Evolutionary conservation across 352 stramenopile species (phyloP).

Genomic region (Phytophthora nicotianae): DNA sequence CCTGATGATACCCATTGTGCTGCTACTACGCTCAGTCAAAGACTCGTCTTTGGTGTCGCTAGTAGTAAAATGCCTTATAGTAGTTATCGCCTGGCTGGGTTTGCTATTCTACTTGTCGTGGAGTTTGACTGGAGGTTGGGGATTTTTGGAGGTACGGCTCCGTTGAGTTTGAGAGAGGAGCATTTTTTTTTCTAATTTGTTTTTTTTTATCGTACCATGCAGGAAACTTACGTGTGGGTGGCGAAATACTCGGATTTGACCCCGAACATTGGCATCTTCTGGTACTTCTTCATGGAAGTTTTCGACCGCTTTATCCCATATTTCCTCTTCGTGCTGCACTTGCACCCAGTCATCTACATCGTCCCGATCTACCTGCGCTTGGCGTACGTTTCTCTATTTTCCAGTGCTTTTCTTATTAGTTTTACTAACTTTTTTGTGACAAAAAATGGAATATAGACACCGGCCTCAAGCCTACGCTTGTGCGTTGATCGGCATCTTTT

Average conservation of each 20-base stretch:
- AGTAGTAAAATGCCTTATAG: constrained; percentile 17
- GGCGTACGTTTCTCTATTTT: constrained; percentile 44
- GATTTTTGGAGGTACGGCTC: constrained; percentile 57
- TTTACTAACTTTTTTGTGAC: too few relatives aligned
- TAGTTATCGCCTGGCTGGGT: constrained; percentile 32
- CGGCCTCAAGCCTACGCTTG: constrained; percentile 75
- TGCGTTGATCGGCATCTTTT: constrained; percentile 72
- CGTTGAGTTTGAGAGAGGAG: background rate
- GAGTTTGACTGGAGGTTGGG: constrained; percentile 56
- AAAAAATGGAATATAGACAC: too few relatives aligned
- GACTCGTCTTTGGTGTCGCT: constrained; percentile 15
- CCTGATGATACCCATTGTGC: constrained; percentile 58
- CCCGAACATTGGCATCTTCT: constrained; percentile 86
- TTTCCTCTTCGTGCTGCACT: constrained; percentile 81
- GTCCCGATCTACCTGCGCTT: constrained; percentile 79
- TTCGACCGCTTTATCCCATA: constrained; percentile 89
- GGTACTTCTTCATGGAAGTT: constrained; percentile 91
- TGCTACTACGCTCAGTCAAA: constrained; percentile 48
- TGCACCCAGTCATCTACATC: constrained; percentile 84
- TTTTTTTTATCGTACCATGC: background rate
- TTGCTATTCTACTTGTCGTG: constrained; percentile 65
- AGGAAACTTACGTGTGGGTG: constrained; percentile 87
- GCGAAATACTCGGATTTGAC: constrained; percentile 83
- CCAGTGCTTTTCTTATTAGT: background rate
- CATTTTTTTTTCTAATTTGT: background rate